Conservation (phyloP, 2,329 filamentous ascomycete genomes). For the Tolypocladium endophyticum region DNA sequence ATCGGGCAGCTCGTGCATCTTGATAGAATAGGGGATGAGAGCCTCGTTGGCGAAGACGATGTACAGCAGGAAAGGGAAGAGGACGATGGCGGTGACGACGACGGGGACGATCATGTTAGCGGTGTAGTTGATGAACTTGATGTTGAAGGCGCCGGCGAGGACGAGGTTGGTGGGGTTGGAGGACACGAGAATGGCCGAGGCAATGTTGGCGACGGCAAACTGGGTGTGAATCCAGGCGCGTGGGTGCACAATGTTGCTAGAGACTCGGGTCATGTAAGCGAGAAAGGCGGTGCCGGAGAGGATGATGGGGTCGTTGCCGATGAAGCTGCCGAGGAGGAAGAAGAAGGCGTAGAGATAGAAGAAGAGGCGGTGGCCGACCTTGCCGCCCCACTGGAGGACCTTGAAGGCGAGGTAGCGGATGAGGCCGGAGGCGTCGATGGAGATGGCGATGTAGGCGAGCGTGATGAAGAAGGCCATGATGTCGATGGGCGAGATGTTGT, state of each 20-base stretch:
- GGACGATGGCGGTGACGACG: constrained; percentile 52
- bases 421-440: constrained; percentile 64
- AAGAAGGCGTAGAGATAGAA: constrained; percentile 68
- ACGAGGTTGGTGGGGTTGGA: constrained; percentile 72
- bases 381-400: constrained; percentile 56
- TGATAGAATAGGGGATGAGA: constrained; percentile 55
- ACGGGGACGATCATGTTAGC: constrained; percentile 71
- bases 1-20: constrained; percentile 56
- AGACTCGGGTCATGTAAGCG: constrained; percentile 67
- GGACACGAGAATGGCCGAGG: constrained; percentile 65
- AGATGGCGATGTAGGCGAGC: constrained; percentile 66
- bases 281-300: constrained; percentile 65
- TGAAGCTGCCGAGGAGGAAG: constrained; percentile 54
- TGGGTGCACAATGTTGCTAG: constrained; percentile 60
- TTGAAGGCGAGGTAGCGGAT: constrained; percentile 62
- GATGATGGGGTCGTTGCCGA: constrained; percentile 68
- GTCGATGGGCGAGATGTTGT: constrained; percentile 58
- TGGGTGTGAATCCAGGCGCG: constrained; percentile 65
- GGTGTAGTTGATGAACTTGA: constrained; percentile 64
- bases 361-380: constrained; percentile 57
- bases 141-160: constrained; percentile 59
- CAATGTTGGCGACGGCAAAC: constrained; percentile 63
- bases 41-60: constrained; percentile 54
- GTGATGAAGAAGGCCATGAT: constrained; percentile 69
- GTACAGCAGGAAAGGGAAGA: constrained; percentile 62